These are phyloP conservation scores for Endotrypanum monterogeii DNA, from an alignment of 208 protist species.

Conservation along the genomic window DNA sequence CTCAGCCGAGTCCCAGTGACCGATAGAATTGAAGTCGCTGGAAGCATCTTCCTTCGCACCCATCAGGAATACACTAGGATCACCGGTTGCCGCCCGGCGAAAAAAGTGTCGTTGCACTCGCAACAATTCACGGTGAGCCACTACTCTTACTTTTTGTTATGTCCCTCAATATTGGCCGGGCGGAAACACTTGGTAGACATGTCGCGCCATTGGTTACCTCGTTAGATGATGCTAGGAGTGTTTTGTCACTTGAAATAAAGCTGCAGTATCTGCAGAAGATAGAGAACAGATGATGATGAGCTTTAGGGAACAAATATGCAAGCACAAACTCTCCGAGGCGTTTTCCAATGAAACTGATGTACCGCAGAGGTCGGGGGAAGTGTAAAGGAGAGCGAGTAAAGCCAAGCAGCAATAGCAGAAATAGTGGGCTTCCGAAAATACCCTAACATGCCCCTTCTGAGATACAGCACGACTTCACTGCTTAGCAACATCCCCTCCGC, in stretches of 20 bases:
- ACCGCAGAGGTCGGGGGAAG: not conserved
- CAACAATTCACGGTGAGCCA: slow-evolving; percentile 85
- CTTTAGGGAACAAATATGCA: not conserved
- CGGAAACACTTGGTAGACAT: slow-evolving; percentile 41
- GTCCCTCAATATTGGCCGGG: slow-evolving; percentile 58
- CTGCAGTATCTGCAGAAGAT: not conserved
- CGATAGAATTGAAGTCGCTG: slow-evolving; percentile 80
- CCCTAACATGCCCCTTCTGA: no score
- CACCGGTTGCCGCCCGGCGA: slow-evolving; percentile 84
- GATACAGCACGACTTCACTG: no score
- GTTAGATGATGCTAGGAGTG: not conserved
- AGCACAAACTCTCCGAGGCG: not conserved
- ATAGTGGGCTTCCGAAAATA: no score
- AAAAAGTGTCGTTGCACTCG: slow-evolving; percentile 82
- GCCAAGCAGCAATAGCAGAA: not conserved
- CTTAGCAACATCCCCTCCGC: no score
- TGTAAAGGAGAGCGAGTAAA: not conserved
- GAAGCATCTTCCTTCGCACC: slow-evolving; percentile 79
- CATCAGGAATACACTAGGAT: slow-evolving; percentile 69
- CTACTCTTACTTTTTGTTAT: slow-evolving; percentile 59
- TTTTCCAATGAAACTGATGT: not conserved
- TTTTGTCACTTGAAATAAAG: not conserved
- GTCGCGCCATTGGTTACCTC: not conserved
- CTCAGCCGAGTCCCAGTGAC: slow-evolving; percentile 68
- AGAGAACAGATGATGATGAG: not conserved